Percentiles rank a stretch among this genome's conserved stretches.
Conservation (phyloP, 768 basidiomycete species). For the Suillus subluteus region DNA sequence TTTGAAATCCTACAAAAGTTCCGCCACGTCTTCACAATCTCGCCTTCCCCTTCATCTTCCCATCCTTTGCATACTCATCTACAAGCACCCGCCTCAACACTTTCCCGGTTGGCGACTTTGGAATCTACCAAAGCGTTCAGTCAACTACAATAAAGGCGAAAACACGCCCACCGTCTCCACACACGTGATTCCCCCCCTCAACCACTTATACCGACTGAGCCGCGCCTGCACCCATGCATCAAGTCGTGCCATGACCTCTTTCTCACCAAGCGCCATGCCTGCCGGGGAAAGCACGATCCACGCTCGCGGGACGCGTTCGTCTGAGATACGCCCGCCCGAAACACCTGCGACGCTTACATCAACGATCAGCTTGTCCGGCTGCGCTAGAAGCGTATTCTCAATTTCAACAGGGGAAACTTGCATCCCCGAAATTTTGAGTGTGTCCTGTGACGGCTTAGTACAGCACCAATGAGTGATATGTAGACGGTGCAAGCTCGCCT, state of each 20-base stretch:
- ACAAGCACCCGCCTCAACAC: slow-evolving; percentile 58
- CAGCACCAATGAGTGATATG: slow-evolving; percentile 20
- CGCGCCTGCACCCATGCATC: slow-evolving; percentile 59
- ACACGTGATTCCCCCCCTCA: slow-evolving; percentile 67
- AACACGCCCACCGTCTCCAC: slow-evolving; percentile 51
- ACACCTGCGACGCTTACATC: slow-evolving; percentile 74
- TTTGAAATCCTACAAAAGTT: not conserved
- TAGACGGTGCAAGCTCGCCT: slow-evolving; percentile 41
- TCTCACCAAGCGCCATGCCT: slow-evolving; percentile 51
- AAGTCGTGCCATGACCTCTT: slow-evolving; percentile 45
- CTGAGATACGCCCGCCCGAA: slow-evolving; percentile 60
- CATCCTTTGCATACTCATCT: slow-evolving; percentile 48
- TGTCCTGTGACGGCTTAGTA: slow-evolving; percentile 48
- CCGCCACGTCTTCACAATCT: slow-evolving; percentile 17
- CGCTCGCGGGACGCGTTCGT: slow-evolving; percentile 71
- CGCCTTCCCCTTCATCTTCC: slow-evolving; percentile 11
- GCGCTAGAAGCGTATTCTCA: slow-evolving; percentile 59
- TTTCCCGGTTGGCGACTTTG: slow-evolving; percentile 71
- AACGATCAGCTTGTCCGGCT: slow-evolving; percentile 57
- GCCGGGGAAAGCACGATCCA: slow-evolving; percentile 66
- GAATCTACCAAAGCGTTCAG: slow-evolving; percentile 47
- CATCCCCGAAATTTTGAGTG: slow-evolving; percentile 70
- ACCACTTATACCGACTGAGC: slow-evolving; percentile 71
- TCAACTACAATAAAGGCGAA: not conserved
- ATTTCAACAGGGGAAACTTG: slow-evolving; percentile 78